A percentile compares a stretch with the other conserved stretches of the same genome.
These are phyloP conservation scores for Lineolata rhizophorae DNA, from an alignment of 495 filamentous ascomycete genomes.

Conservation along the genomic window DNA sequence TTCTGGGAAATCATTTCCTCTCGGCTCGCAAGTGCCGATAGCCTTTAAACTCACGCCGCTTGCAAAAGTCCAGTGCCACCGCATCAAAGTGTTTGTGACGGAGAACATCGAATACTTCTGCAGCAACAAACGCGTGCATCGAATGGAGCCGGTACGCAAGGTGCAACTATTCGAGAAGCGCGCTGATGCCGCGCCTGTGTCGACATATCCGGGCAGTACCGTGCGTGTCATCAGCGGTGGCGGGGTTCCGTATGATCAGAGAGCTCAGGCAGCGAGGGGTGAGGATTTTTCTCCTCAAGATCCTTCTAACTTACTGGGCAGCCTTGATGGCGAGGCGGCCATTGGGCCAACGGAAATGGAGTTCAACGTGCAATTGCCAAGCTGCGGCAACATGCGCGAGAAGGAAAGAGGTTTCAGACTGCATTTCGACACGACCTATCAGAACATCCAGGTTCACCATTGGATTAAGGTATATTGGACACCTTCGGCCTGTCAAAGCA, in stretches of 20 bases:
- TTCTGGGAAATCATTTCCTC: slow-evolving; percentile 91
- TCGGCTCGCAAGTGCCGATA: slow-evolving; percentile 83
- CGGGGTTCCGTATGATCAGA: slow-evolving; percentile 44
- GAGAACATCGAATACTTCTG: slow-evolving; percentile 92
- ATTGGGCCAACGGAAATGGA: slow-evolving; percentile 92
- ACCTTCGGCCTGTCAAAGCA: neutral
- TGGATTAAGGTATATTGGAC: slow-evolving; percentile 76
- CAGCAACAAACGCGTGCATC: slow-evolving; percentile 65
- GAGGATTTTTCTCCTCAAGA: slow-evolving; percentile 28
- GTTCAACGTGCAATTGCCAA: slow-evolving; percentile 85
- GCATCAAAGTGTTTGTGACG: slow-evolving; percentile 86
- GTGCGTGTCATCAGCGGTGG: slow-evolving; percentile 64
- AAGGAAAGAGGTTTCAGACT: slow-evolving; percentile 51
- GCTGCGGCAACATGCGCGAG: slow-evolving; percentile 66
- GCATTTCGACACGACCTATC: slow-evolving; percentile 89
- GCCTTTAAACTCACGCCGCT: slow-evolving; percentile 93
- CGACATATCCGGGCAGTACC: slow-evolving; percentile 58
- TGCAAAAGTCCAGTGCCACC: slow-evolving; percentile 89
- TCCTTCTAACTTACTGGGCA: slow-evolving; percentile 56
- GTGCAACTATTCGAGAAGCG: slow-evolving; percentile 78
- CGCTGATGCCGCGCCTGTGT: slow-evolving; percentile 56
- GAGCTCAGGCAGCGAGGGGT: slow-evolving; percentile 35
- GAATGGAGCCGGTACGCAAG: slow-evolving; percentile 67
- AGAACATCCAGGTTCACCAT: slow-evolving; percentile 89
- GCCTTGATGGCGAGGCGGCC: slow-evolving; percentile 40